Evolutionary conservation across 768 basidiomycete genomes (phyloP).

Genomic region (Amanita polypyramis): DNA sequence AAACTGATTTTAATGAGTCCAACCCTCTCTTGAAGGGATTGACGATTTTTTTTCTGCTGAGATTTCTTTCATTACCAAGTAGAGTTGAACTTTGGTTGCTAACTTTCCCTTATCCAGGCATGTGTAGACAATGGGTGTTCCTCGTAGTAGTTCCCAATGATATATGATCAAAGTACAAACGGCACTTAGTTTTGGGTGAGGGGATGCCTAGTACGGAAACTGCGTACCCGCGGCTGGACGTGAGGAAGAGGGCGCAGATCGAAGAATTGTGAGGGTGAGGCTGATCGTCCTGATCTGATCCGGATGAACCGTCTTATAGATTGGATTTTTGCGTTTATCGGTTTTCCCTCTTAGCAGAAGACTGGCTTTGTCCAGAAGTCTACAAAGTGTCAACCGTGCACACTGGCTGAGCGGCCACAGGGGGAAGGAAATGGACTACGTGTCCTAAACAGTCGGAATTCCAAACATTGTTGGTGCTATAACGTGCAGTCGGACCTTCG

Average conservation of each 20-base stretch:
- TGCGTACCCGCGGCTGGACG: not conserved
- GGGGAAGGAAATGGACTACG: no score
- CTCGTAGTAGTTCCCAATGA: not conserved
- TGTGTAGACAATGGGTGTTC: not conserved
- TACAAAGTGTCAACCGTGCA: not conserved
- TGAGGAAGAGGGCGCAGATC: slow-evolving; percentile 1
- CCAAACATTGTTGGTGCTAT: not conserved
- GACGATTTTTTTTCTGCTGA: slow-evolving; percentile 23
- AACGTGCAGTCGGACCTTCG: not conserved
- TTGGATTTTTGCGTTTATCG: slow-evolving; percentile 6
- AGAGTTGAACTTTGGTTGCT: slow-evolving; percentile 3
- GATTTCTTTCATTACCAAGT: slow-evolving; percentile 13
- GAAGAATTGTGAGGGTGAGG: not conserved
- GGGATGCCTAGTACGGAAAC: not conserved
- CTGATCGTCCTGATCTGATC: slow-evolving; percentile 8
- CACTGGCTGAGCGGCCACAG: not conserved
- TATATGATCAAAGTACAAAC: not conserved
- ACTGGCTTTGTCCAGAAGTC: not conserved
- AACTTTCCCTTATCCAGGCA: not conserved
- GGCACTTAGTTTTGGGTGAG: not conserved
- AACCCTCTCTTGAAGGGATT: slow-evolving; percentile 23
- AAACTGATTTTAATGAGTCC: slow-evolving; percentile 46
- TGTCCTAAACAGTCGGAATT: not conserved
- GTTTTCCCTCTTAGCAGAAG: not conserved
- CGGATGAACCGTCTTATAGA: slow-evolving; percentile 1